Evolutionary conservation across 2,329 filamentous ascomycete species (phyloP), one percentile per base, ranked within the genome.

Genomic region (Ceratocystis smalleyi): DNA sequence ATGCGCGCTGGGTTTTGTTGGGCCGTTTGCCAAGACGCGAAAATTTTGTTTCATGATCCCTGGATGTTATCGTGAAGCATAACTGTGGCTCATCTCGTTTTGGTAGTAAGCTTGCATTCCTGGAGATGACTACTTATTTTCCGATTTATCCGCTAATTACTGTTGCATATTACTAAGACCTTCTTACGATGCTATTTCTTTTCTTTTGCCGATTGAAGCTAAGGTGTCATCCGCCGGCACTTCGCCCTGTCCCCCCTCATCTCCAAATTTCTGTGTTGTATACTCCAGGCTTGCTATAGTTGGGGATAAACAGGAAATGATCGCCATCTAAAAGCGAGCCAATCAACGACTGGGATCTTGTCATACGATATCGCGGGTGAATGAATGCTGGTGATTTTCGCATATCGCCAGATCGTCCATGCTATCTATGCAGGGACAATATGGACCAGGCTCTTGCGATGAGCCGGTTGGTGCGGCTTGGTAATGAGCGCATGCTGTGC

Each of bases 381-480:
- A 19, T n/a, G 5, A 3, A 27, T 27, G 15, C 7, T 57, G 27
- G 3, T 57, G 54, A 35, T 35, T 57, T 57, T 24, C 27, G 54
- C 54, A 10, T 30, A 57, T 35, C 30, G 24, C 30, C 27, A 35
- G 54, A 57, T 57, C 54, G 27, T 24, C 7, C 54, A 57, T 35
- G 27, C 6, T 35, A 8, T 30, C 8, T 10, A 57, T 35, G 15
- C 27, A n/a, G n/a, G 15, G 17, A 12, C 24, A 35, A n/a, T 35
- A 15, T 30, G 12, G 22, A 5, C 30, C 17, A 15, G 5, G 30
- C 3, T 30, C 32, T 57, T 32, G 15, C 17, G 32, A n/a, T 32
- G 27, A 57, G 54, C 54, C 54, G 54, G 54, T 57, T 57, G 54
- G 54, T 12, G 54, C 54, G 54, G 54, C 15, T 57, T 57, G 54